These are phyloP conservation scores for Ogataea populi-albae DNA, from an alignment of 805 yeast genomes.

Conservation along the genomic window DNA sequence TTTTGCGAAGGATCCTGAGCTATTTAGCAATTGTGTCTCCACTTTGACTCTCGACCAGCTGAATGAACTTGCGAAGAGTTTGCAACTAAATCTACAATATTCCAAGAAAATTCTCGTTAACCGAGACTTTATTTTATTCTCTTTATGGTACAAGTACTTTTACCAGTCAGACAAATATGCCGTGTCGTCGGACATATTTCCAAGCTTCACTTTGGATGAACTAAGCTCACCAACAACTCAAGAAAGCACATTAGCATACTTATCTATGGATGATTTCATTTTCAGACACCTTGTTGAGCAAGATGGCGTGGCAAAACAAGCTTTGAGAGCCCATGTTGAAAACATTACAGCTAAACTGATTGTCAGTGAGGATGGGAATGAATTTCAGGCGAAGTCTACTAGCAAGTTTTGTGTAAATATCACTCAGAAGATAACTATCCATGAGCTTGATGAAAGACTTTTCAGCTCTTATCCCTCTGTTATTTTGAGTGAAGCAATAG, in stretches of 20 bases:
- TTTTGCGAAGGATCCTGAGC: constrained; percentile 1
- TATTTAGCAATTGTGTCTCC: constrained; percentile 3
- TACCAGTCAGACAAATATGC: constrained; percentile 1
- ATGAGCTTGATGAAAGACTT: background rate
- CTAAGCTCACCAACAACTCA: no score
- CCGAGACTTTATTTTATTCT: constrained; percentile 12
- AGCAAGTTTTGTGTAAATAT: constrained; percentile 13
- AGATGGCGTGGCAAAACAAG: background rate
- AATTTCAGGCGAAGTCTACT: constrained; percentile 1
- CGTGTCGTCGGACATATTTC: background rate
- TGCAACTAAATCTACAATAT: constrained; percentile 3
- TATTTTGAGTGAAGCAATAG: constrained; percentile 3
- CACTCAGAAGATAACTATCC: constrained; percentile 1
- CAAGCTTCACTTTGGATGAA: background rate
- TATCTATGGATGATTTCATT: constrained; percentile 10
- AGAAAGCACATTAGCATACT: constrained; percentile 4
- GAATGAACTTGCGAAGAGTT: constrained; percentile 1
- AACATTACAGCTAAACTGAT: constrained; percentile 3
- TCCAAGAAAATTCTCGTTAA: constrained; percentile 6
- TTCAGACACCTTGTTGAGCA: constrained; percentile 1
- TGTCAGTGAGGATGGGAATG: background rate
- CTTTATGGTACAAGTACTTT: constrained; percentile 17
- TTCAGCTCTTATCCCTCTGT: background rate
- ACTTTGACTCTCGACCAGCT: constrained; percentile 3
- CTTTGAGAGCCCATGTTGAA: background rate